These are phyloP conservation scores for Lactarius psammicola DNA, from an alignment of 768 basidiomycete genomes.

Conservation along the genomic window DNA sequence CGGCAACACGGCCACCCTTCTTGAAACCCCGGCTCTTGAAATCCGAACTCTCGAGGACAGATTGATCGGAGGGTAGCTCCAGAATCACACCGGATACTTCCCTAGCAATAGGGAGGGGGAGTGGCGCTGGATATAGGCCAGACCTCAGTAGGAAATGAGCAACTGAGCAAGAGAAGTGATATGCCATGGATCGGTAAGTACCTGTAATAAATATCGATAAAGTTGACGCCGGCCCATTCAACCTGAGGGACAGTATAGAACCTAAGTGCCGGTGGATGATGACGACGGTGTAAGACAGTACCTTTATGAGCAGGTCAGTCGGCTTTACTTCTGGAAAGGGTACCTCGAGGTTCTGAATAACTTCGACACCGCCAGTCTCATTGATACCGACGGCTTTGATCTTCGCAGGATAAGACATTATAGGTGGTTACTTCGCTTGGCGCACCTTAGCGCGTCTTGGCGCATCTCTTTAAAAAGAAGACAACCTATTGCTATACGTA, in stretches of 20 bases:
- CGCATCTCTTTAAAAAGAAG: too few relatives aligned
- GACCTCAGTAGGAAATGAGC: slow-evolving; percentile 33
- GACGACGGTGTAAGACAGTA: slow-evolving; percentile 19
- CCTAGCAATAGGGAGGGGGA: slow-evolving; percentile 70
- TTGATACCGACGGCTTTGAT: slow-evolving; percentile 73
- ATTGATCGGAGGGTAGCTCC: slow-evolving; percentile 64
- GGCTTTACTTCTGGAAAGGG: slow-evolving; percentile 65
- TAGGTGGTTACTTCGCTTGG: neutral
- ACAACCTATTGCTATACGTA: too few relatives aligned
- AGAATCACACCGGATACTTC: slow-evolving; percentile 80
- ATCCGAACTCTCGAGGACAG: slow-evolving; percentile 56
- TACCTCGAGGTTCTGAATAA: slow-evolving; percentile 62
- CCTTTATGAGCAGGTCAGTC: slow-evolving; percentile 57
- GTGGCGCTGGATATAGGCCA: slow-evolving; percentile 62
- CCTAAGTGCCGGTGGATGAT: neutral
- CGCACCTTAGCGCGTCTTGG: too few relatives aligned
- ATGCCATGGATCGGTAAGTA: slow-evolving; percentile 36
- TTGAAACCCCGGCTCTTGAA: slow-evolving; percentile 64
- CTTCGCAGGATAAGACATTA: slow-evolving; percentile 56
- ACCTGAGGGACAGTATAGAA: slow-evolving; percentile 41
- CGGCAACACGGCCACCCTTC: slow-evolving; percentile 71
- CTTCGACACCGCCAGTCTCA: slow-evolving; percentile 75
- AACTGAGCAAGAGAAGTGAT: neutral
- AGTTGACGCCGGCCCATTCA: slow-evolving; percentile 82
- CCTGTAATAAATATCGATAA: slow-evolving; percentile 82